Evolutionary conservation across 768 basidiomycete species (phyloP), one percentile per base, ranked within the genome.

Genomic region (Lactarius tabidus): DNA sequence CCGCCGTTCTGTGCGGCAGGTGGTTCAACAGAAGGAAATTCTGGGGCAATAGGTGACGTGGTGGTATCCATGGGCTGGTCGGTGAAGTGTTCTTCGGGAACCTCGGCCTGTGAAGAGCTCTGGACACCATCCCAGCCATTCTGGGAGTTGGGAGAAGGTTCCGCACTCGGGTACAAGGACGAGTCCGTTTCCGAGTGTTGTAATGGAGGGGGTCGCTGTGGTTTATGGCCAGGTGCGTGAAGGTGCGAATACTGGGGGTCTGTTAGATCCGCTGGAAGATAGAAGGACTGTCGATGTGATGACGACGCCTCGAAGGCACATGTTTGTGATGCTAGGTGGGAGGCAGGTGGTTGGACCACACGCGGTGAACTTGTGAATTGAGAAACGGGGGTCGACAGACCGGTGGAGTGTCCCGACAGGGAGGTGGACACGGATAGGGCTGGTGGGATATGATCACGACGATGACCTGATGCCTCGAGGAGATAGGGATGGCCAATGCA

Each of bases 401-500:
- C 55, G 8, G 57, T 57, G 38, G 59, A 57, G 31, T 84, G 87
- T 10, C 60, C 63, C 1, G 65, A 66, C 26, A 88, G 85, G 70
- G 69, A 69, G 2, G 67, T 68, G 5, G 69, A 65, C 3, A 70
- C 63, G 18, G 63, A 60, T 26, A 68, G 48, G 28, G 64, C 59
- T 1, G 69, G 67, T 4, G 67, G 67, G 18, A 66, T n/a, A 35
- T 59, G 62, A 56, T 48, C n/a, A 45, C 57, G 60, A 28, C 29
- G n/a, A 18, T 38, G 54, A 57, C 83, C 85, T 66, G 80, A 78
- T 15, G 90, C 92, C 76, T 97, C 92, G 64, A 82, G 82, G 63
- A 98, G 85, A 79, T 98, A 99, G 17, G 86, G 81, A 74, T 98
- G 95, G 36, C 93, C 85, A 67, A 97, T 78, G 74, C 95, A 96